phyloP scores from a whole-genome alignment of 257 asterid genomes.

The Forsythia viridissima region DNA sequence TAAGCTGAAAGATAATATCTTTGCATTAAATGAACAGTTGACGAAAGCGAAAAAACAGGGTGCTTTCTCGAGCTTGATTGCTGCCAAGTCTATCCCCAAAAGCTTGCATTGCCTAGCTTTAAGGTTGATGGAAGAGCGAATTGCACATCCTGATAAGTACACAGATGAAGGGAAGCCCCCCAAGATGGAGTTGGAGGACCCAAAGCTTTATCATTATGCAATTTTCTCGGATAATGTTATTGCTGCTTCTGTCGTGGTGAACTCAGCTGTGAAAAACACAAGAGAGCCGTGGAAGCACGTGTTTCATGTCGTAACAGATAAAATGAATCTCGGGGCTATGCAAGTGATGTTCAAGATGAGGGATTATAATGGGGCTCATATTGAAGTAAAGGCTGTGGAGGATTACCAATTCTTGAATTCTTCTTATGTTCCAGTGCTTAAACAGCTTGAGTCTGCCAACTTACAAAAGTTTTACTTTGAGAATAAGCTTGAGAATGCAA shows the following conservation, averaged over 20 bases:
- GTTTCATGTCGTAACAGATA: conserved; percentile 79
- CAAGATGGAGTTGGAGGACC: conserved; percentile 69
- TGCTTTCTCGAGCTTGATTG: conserved; percentile 80
- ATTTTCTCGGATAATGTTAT: conserved; percentile 78
- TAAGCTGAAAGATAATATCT: conserved; percentile 71
- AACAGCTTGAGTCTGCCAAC: conserved; percentile 71
- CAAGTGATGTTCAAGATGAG: conserved; percentile 74
- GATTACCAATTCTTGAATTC: conserved; percentile 74
- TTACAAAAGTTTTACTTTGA: conserved; percentile 70
- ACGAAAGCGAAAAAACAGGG: conserved; percentile 78
- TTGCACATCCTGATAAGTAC: conserved; percentile 74
- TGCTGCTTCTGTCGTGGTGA: conserved; percentile 85
- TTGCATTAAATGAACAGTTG: conserved; percentile 65
- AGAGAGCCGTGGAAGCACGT: conserved; percentile 76
- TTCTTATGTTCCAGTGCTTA: conserved; percentile 70
- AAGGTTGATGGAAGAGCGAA: conserved; percentile 81
- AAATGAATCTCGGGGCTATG: conserved; percentile 84
- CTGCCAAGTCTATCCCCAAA: conserved; percentile 82
- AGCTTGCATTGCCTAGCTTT: conserved; percentile 76
- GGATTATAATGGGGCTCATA: conserved; percentile 70
- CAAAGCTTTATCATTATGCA: conserved; percentile 71
- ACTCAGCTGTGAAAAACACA: conserved; percentile 70
- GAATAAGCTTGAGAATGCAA: conserved; percentile 75
- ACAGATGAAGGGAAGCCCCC: conserved; percentile 62
- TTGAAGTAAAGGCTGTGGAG: conserved; percentile 79